These are phyloP conservation scores for Albatrellus ellisii DNA, from an alignment of 768 basidiomycete species.

Conservation along the genomic window DNA sequence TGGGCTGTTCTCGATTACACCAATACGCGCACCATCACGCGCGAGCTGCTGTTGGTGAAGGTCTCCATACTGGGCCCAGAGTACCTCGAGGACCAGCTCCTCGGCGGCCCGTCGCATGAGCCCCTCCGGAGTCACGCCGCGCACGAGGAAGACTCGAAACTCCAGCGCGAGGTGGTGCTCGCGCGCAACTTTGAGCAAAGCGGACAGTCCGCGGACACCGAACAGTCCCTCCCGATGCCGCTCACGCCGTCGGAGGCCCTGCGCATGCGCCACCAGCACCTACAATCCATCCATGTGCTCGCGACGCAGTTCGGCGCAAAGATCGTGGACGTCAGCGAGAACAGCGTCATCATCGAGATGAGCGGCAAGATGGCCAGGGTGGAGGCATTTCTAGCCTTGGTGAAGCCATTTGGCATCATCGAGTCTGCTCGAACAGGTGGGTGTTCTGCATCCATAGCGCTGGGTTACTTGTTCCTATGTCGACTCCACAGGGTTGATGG, in stretches of 20 bases:
- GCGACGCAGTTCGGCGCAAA: constrained; percentile 83
- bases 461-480: neutral
- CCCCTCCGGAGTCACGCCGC: constrained; percentile 28
- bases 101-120: constrained; percentile 75
- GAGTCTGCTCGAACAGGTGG: constrained; percentile 90
- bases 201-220: constrained; percentile 21
- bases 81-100: constrained; percentile 86
- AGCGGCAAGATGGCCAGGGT: constrained; percentile 87
- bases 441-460: constrained; percentile 14
- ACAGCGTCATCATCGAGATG: constrained; percentile 90
- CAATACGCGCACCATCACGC: constrained; percentile 77
- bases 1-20: constrained; percentile 99
- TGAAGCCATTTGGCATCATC: constrained; percentile 91
- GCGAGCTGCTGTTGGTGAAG: constrained; percentile 91
- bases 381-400: constrained; percentile 80
- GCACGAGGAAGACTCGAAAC: constrained; percentile 30
- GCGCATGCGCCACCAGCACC: constrained; percentile 77
- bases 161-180: constrained; percentile 57
- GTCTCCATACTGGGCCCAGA: constrained; percentile 96
- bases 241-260: constrained; percentile 65
- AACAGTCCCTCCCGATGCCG: constrained; percentile 17
- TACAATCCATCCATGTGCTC: constrained; percentile 78
- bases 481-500: constrained; percentile 68
- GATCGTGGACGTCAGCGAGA: constrained; percentile 90
- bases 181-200: constrained; percentile 70